Evolutionary conservation across 2,329 filamentous ascomycete species (phyloP).

Genomic region (Penicillium sp.): DNA sequence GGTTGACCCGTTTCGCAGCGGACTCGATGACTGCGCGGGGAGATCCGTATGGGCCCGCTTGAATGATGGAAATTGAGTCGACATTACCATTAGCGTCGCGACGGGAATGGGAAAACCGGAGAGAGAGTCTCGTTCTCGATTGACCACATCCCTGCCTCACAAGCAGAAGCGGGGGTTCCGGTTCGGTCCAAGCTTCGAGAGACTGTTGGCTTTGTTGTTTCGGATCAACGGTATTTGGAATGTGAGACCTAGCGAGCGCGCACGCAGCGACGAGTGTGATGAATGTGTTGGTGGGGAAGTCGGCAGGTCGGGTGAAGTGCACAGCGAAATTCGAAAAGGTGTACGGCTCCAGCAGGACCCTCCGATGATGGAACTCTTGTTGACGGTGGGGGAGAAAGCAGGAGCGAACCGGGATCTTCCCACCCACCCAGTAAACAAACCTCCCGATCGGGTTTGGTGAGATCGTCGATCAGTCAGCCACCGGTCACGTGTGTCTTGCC

Average conservation of each 20-base stretch:
- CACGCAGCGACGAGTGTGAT: conserved; percentile 5
- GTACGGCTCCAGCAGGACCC: conserved; percentile 2
- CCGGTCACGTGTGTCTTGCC: conserved; percentile 8
- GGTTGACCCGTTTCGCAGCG: conserved; percentile 54
- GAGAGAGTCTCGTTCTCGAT: conserved; percentile 29
- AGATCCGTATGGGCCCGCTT: conserved; percentile 42
- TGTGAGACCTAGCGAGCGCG: conserved; percentile 15
- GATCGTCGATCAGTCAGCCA: conserved; percentile 23
- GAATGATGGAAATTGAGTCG: conserved; percentile 36
- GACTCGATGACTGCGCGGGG: conserved; percentile 45
- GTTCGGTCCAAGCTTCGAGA: conserved; percentile 5
- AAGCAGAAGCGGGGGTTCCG: conserved; percentile 25
- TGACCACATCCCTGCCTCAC: conserved; percentile 42
- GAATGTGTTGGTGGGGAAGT: background rate
- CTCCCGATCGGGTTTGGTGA: conserved; percentile 35
- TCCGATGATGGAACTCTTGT: conserved; percentile 23
- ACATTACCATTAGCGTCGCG: conserved; percentile 37
- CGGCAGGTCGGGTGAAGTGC: background rate
- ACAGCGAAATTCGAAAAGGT: background rate
- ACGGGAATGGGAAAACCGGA: conserved; percentile 31
- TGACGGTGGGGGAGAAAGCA: conserved; percentile 24
- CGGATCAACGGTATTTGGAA: conserved; percentile 9
- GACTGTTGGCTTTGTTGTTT: conserved; percentile 1
- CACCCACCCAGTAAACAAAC: conserved; percentile 37
- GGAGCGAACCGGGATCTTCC: conserved; percentile 23